Base-by-base conservation (phyloP, 2,329 filamentous ascomycete species). In the Epicoccum sorghinum region DNA sequence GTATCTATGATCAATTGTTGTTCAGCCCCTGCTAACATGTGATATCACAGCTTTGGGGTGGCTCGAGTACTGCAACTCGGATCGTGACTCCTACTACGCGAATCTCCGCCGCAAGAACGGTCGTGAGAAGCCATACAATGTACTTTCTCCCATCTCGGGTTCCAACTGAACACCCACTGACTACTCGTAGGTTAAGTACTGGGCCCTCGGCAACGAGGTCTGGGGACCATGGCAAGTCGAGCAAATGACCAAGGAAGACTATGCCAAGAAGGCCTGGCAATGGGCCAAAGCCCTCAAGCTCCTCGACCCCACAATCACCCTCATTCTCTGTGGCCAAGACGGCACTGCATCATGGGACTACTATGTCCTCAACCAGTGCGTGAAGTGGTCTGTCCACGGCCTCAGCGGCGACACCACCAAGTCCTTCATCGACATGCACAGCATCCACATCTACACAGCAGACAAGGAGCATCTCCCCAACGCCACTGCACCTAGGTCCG, bases 51-150 rank as follows among this genome's bases (percentile, higher is more conserved):
- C 83, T 32, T 80, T 93, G 29, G 89, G 82, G 9, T 95, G 90
- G 90, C 80, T 95, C 18, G 90, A 95, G 70, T 95, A 95, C 78
- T 95, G 91, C 79, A 95, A 95, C 76, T 87, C 86, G 2, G 84
- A 82, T n/a, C 80, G 82, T 50, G 83, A 93, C 74, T 93, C 89
- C 8, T 83, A 93, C 79, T 95, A 91, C 71, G 90, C 90, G 58
- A 93, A 93, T 69, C 79, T 93, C 44, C 86, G 91, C 29, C 83
- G 90, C 10, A 82, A 88, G 64, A 88, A 95, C 74, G 90, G 90
- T 9, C 86, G 84, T 29, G 81, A 87, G 51, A 84, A 91, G 75
- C 91, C 90, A 4, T 93, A 93, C 76, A 87, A 87, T 55, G 84
- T 82, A 68, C 12, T 59, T 53, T 6, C 8, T 14, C 12, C 22